phyloP scores from a whole-genome alignment of 768 basidiomycete species.

The Suillus discolor region DNA sequence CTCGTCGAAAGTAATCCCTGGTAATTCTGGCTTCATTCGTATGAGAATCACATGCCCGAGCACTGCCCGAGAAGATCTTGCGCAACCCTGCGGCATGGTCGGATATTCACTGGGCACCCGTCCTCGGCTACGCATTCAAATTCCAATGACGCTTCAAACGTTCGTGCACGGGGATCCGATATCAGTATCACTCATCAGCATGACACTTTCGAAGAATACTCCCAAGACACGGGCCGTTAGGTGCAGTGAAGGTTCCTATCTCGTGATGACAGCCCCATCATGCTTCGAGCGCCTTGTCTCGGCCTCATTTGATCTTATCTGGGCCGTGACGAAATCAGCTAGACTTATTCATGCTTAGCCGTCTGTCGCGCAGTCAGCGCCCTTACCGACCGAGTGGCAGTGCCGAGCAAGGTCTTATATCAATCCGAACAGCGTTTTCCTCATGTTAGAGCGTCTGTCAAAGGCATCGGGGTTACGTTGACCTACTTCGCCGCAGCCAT shows the following conservation, averaged over 20 bases:
- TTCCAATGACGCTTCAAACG: not conserved
- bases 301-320: conserved; percentile 1
- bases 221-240: not conserved
- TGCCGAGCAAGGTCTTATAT: conserved; percentile 18
- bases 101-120: conserved; percentile 1
- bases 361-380: not conserved
- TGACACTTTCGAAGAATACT: not conserved
- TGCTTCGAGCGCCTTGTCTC: not conserved
- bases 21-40: not conserved
- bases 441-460: conserved; percentile 14
- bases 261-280: not conserved
- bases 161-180: not conserved
- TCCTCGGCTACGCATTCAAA: not conserved
- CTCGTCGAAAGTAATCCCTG: not conserved
- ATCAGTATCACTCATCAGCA: not conserved
- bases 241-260: not conserved
- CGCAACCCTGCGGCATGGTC: not conserved
- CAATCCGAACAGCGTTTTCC: conserved; percentile 19
- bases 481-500: conserved; percentile 20
- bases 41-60: conserved; percentile 2
- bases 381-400: conserved; percentile 21
- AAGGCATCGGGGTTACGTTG: not conserved
- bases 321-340: not conserved
- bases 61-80: conserved; percentile 7
- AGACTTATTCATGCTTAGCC: not conserved